phyloP scores from a whole-genome alignment of 495 filamentous ascomycete species.

The Lophiotrema nucula region DNA sequence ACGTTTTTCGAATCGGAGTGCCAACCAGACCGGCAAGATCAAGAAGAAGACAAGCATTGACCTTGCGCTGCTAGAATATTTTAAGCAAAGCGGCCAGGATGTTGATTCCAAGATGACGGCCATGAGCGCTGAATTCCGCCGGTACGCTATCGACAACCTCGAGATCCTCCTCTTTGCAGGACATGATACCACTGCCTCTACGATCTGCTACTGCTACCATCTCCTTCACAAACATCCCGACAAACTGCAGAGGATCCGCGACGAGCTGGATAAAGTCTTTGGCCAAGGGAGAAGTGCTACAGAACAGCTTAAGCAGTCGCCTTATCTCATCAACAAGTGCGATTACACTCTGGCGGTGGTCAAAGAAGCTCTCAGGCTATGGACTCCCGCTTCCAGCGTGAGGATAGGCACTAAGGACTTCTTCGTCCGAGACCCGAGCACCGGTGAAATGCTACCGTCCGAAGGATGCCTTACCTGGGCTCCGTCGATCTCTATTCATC shows the following conservation, averaged over 20 bases:
- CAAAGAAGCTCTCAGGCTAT: conserved; percentile 36
- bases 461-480: conserved; percentile 36
- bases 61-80: conserved; percentile 30
- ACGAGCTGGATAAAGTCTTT: conserved; percentile 43
- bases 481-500: conserved; percentile 27
- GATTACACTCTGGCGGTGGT: conserved; percentile 38
- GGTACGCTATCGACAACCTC: conserved; percentile 37
- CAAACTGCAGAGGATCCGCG: conserved; percentile 36
- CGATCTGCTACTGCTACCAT: conserved; percentile 44
- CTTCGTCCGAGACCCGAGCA: conserved; percentile 31
- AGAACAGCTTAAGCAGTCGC: conserved; percentile 10
- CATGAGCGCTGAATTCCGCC: conserved; percentile 35
- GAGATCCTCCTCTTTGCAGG: conserved; percentile 47
- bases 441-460: conserved; percentile 38
- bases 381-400: conserved; percentile 33
- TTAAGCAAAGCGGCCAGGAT: conserved; percentile 22
- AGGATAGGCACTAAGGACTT: conserved; percentile 25
- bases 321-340: conserved; percentile 35
- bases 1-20: conserved; percentile 15
- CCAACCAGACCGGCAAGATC: not conserved
- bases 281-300: conserved; percentile 30
- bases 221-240: conserved; percentile 42
- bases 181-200: conserved; percentile 48
- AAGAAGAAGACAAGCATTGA: conserved; percentile 26
- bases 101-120: conserved; percentile 4